Conservation (phyloP, 2,329 filamentous ascomycete genomes). For the Blastomyces gilchristii region DNA sequence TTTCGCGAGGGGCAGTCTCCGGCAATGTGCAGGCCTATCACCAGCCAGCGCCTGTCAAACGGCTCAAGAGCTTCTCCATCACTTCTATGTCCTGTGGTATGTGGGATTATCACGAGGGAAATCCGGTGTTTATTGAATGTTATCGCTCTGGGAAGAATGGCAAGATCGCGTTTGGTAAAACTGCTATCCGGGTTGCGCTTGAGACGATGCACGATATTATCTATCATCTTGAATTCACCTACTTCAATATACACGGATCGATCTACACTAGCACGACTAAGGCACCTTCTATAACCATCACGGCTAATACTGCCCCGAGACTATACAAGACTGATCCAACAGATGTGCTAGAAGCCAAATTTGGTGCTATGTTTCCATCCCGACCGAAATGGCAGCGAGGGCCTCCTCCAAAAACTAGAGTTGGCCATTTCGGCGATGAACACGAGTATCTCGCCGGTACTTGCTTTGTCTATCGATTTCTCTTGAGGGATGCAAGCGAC, state of each 20-base stretch:
- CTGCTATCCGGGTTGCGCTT: constrained; percentile 34
- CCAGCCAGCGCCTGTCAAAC: constrained; percentile 5
- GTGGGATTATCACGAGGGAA: constrained; percentile 32
- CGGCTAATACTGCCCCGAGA: constrained; percentile 21
- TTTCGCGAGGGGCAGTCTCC: constrained; percentile 2
- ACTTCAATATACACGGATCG: constrained; percentile 15
- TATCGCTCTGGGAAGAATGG: constrained; percentile 13
- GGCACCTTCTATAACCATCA: constrained; percentile 36
- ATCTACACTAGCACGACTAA: constrained; percentile 16
- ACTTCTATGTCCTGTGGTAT: constrained; percentile 39
- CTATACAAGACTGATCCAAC: constrained; percentile 15
- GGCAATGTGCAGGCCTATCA: not conserved
- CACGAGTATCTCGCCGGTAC: constrained; percentile 17
- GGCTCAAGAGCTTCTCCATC: constrained; percentile 15
- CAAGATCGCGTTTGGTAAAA: constrained; percentile 35
- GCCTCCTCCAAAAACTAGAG: constrained; percentile 10
- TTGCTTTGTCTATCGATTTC: constrained; percentile 40
- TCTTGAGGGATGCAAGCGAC: constrained; percentile 22
- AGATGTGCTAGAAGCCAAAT: constrained; percentile 8
- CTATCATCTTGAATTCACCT: constrained; percentile 21
- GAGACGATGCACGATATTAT: constrained; percentile 34
- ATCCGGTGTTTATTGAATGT: constrained; percentile 35
- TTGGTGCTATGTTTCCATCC: not conserved
- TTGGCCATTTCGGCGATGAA: constrained; percentile 14
- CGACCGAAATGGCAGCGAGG: constrained; percentile 1